These are phyloP conservation scores for Yarrowia yakushimensis DNA, from an alignment of 805 yeast species.

Conservation along the genomic window DNA sequence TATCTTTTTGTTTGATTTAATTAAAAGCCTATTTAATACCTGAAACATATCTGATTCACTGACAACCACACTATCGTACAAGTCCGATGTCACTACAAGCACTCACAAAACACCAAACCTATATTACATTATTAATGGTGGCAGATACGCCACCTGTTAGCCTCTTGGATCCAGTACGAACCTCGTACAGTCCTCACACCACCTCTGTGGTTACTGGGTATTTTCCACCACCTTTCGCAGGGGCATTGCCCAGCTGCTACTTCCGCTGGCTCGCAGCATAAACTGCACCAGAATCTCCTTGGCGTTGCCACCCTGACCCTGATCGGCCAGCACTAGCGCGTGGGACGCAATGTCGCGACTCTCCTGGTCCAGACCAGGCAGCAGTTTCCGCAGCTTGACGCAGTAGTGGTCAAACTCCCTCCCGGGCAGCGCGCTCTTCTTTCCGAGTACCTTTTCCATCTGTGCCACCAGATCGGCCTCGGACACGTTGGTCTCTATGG, in stretches of 20 bases:
- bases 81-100: too few relatives aligned
- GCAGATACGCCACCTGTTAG: background rate
- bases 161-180: background rate
- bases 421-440: constrained; percentile 26
- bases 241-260: constrained; percentile 65
- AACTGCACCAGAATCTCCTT: constrained; percentile 45
- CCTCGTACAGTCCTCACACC: too few relatives aligned
- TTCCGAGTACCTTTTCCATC: background rate
- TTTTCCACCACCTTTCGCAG: constrained; percentile 52
- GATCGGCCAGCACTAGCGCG: constrained; percentile 35
- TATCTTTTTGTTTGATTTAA: too few relatives aligned
- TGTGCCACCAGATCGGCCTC: background rate
- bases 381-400: constrained; percentile 28
- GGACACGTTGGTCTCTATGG: background rate
- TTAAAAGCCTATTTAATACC: too few relatives aligned
- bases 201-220: background rate
- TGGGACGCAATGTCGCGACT: constrained; percentile 33
- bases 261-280: constrained; percentile 56
- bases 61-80: too few relatives aligned
- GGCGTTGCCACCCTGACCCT: constrained; percentile 36
- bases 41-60: background rate
- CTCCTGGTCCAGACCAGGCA: constrained; percentile 28
- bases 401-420: constrained; percentile 33
- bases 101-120: background rate
- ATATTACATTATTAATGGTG: constrained; percentile 19